Percentiles rank a stretch among this genome's conserved stretches.
Conservation (phyloP, 768 basidiomycete genomes). For the Coprinopsis sp. region DNA sequence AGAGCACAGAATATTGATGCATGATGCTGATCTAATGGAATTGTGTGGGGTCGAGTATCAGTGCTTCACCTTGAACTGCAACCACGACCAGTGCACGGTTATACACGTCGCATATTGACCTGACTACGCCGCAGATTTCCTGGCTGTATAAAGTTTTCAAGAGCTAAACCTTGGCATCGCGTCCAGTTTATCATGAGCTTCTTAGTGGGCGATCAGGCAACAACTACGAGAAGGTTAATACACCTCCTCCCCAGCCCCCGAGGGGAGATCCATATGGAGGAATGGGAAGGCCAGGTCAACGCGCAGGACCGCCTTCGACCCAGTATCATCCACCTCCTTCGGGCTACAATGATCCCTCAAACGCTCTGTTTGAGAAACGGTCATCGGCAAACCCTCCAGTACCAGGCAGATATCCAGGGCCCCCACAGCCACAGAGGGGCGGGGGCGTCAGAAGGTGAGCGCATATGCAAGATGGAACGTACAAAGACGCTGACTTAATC, state of each 20-base stretch:
- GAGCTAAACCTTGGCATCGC: no score
- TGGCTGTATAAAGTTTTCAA: no score
- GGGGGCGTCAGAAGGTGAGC: slow-evolving; percentile 13
- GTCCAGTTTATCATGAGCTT: slow-evolving; percentile 37
- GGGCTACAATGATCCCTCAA: slow-evolving; percentile 52
- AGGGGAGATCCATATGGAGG: slow-evolving; percentile 12
- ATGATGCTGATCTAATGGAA: slow-evolving; percentile 10
- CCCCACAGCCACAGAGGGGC: not conserved
- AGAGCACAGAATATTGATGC: not conserved
- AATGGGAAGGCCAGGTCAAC: slow-evolving; percentile 28
- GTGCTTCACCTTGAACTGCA: no score
- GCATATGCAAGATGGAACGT: not conserved
- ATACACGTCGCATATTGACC: no score
- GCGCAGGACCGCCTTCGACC: slow-evolving; percentile 36
- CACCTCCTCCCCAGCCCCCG: slow-evolving; percentile 30
- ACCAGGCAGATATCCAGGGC: slow-evolving; percentile 15
- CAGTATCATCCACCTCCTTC: slow-evolving; percentile 35
- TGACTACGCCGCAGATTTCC: no score
- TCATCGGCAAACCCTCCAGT: slow-evolving; percentile 8
- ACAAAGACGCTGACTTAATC: not conserved
- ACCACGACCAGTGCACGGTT: no score
- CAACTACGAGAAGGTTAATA: slow-evolving; percentile 15
- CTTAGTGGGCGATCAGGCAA: slow-evolving; percentile 31
- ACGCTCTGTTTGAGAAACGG: slow-evolving; percentile 47
- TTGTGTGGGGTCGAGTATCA: no score